Conservation (phyloP, 306 rosid genomes). For the Glycine latifolia region DNA sequence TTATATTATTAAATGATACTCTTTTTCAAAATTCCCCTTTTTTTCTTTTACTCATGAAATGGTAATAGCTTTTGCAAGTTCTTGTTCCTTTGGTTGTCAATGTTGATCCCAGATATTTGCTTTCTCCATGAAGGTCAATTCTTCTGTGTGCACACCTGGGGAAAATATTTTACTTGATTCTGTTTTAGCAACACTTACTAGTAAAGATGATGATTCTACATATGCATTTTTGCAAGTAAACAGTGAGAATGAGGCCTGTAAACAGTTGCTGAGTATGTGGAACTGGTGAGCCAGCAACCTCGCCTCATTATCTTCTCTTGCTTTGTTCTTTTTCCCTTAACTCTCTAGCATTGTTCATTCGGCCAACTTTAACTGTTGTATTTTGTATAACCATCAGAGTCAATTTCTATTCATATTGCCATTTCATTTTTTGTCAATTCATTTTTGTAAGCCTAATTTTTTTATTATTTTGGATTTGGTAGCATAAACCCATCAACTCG, state of each 20-base stretch:
- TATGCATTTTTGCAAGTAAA: conserved; percentile 70
- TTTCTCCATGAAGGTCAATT: conserved; percentile 57
- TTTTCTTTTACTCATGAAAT: conserved; percentile 27
- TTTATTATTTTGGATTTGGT: conserved; percentile 42
- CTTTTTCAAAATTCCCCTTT: neutral
- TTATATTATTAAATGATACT: neutral
- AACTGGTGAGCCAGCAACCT: conserved; percentile 59
- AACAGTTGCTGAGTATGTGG: conserved; percentile 73
- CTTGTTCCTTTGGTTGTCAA: conserved; percentile 34
- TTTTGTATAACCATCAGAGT: neutral
- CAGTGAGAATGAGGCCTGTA: conserved; percentile 63
- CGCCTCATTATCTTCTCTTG: neutral
- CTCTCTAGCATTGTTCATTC: conserved; percentile 15
- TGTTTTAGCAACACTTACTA: conserved; percentile 59
- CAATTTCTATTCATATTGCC: conserved; percentile 9
- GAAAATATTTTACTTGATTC: conserved; percentile 77
- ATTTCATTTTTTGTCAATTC: conserved; percentile 23
- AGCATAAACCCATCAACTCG: conserved; percentile 77
- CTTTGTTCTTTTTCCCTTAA: neutral
- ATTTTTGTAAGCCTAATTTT: conserved; percentile 10
- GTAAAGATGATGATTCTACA: conserved; percentile 58
- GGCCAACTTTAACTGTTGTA: conserved; percentile 13
- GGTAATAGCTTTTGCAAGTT: conserved; percentile 26
- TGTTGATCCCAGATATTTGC: conserved; percentile 36
- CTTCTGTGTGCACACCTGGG: conserved; percentile 48